Evolutionary conservation across 1,139 yeast species (phyloP).

Genomic region (Candida anutae): DNA sequence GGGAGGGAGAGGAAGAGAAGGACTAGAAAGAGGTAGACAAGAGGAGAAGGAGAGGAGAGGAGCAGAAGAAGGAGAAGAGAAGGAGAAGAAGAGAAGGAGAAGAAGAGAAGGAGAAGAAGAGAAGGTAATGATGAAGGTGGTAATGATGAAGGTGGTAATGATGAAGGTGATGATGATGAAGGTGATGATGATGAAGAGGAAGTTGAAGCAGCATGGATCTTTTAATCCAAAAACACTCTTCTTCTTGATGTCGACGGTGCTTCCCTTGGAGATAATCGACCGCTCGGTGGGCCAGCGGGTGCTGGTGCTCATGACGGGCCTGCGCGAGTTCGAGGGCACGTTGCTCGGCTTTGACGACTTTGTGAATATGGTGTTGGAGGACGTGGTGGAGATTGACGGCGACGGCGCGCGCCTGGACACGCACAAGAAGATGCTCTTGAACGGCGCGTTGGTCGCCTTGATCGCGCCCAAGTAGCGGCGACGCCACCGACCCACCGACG

Average conservation of each 20-base stretch:
- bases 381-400: slow-evolving; percentile 56
- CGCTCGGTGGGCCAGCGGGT: slow-evolving; percentile 76
- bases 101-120: neutral
- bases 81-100: neutral
- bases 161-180: no score
- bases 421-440: slow-evolving; percentile 65
- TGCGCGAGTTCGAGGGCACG: slow-evolving; percentile 76
- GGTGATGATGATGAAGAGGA: no score
- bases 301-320: slow-evolving; percentile 69
- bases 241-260: slow-evolving; percentile 27
- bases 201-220: no score
- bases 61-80: neutral
- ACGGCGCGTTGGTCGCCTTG: slow-evolving; percentile 89
- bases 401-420: slow-evolving; percentile 31
- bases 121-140: neutral
- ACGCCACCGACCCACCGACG: slow-evolving; percentile 1
- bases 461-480: slow-evolving; percentile 20
- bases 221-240: no score
- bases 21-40: neutral
- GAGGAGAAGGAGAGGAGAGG: neutral
- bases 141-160: no score
- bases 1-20: neutral
- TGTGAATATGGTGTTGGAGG: slow-evolving; percentile 84
- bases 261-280: slow-evolving; percentile 84
- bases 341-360: slow-evolving; percentile 91